Conservation (phyloP, 2,329 filamentous ascomycete genomes). For the Colletotrichum lupini region DNA sequence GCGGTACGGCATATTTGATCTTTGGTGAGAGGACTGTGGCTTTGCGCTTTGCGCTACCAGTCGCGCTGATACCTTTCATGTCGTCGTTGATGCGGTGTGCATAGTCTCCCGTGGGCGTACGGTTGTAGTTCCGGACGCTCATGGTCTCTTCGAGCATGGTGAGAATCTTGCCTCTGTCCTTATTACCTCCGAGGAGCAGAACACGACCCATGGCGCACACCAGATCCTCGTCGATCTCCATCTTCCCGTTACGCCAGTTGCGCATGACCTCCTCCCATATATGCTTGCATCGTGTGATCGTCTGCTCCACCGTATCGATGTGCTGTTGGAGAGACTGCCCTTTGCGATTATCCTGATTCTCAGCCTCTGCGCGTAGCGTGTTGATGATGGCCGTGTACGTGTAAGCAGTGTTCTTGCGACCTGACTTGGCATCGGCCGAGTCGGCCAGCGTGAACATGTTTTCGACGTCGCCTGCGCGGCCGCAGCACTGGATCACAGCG, state of each 20-base stretch:
- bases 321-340: conserved; percentile 45
- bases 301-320: conserved; percentile 50
- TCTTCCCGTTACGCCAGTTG: conserved; percentile 78
- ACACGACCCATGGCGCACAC: conserved; percentile 85
- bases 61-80: conserved; percentile 38
- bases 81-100: conserved; percentile 28
- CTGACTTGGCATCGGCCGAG: conserved; percentile 71
- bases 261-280: conserved; percentile 84
- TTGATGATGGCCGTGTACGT: conserved; percentile 90
- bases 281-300: conserved; percentile 73
- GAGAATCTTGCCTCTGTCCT: conserved; percentile 78
- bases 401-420: conserved; percentile 70
- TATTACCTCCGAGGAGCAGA: conserved; percentile 72
- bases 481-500: conserved; percentile 85
- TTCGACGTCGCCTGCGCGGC: conserved; percentile 79
- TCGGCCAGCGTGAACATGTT: conserved; percentile 81
- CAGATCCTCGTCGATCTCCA: conserved; percentile 81
- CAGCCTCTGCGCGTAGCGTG: conserved; percentile 68
- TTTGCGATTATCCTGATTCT: conserved; percentile 43
- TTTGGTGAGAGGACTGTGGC: conserved; percentile 14
- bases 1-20: conserved; percentile 55
- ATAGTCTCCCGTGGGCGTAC: neutral
- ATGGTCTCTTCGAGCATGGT: conserved; percentile 85
- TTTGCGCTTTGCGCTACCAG: conserved; percentile 36
- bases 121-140: conserved; percentile 70